These are phyloP conservation scores for Xylariaceae sp. DNA, from an alignment of 2,329 filamentous ascomycete species.

Conservation along the genomic window DNA sequence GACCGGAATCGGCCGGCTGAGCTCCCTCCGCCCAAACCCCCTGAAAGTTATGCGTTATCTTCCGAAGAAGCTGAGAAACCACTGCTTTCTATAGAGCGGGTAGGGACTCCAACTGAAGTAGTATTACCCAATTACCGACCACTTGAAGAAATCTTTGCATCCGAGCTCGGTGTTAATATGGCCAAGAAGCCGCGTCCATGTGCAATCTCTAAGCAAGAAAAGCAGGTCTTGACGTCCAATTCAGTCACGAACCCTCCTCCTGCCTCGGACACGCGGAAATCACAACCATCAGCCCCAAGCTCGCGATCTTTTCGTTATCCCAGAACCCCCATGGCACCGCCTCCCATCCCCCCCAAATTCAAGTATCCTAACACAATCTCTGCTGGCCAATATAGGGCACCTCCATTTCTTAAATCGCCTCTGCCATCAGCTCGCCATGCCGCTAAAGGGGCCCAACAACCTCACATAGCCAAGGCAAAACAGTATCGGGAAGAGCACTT, in stretches of 20 bases:
- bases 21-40: conserved; percentile 11
- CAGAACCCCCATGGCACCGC: conserved; percentile 35
- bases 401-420: conserved; percentile 32
- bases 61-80: background rate
- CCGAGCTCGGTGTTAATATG: background rate
- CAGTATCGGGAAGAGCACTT: conserved; percentile 19
- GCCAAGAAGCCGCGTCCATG: background rate
- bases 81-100: background rate
- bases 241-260: conserved; percentile 2
- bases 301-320: conserved; percentile 24
- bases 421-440: conserved; percentile 16
- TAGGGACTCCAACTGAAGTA: background rate
- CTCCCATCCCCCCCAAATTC: conserved; percentile 37
- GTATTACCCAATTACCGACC: background rate
- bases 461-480: conserved; percentile 20
- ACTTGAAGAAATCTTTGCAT: background rate
- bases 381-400: conserved; percentile 14
- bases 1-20: conserved; percentile 5
- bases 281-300: conserved; percentile 4
- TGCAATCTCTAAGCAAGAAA: background rate
- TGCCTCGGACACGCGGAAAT: conserved; percentile 3
- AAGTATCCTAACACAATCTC: conserved; percentile 20
- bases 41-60: background rate
- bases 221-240: background rate
- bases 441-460: background rate